phyloP scores from a whole-genome alignment of 331 rosid species.

The Malus hybrid region DNA sequence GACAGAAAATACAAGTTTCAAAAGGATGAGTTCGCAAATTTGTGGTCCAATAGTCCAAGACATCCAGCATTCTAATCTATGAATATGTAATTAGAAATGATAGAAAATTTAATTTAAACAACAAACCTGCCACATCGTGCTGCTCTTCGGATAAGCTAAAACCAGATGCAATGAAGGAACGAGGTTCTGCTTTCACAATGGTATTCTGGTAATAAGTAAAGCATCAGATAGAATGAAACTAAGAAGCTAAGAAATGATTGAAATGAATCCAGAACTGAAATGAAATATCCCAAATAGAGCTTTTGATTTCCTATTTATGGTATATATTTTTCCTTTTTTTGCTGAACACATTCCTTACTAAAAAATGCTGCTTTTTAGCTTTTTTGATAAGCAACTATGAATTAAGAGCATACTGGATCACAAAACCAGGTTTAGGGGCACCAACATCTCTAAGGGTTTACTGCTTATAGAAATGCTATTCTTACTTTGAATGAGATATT shows the following conservation, averaged over 20 bases:
- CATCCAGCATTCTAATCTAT: not conserved
- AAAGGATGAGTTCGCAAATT: not conserved
- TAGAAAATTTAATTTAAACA: not conserved
- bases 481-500: not conserved
- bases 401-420: not conserved
- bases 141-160: conserved; percentile 58
- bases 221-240: not conserved
- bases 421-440: not conserved
- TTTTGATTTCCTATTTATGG: not conserved
- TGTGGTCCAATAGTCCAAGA: not conserved
- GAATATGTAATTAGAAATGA: not conserved
- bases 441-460: not conserved
- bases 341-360: not conserved
- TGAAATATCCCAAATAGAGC: not conserved
- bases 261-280: not conserved
- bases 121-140: conserved; percentile 54
- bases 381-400: not conserved
- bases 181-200: conserved; percentile 34
- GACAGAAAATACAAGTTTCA: not conserved
- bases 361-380: not conserved
- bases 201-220: conserved; percentile 30
- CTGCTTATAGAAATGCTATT: not conserved
- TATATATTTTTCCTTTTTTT: not conserved
- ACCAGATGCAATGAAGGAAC: conserved; percentile 52
- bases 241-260: not conserved